Conservation (phyloP, 2,329 filamentous ascomycete genomes). For the Calonectria hongkongensis region DNA sequence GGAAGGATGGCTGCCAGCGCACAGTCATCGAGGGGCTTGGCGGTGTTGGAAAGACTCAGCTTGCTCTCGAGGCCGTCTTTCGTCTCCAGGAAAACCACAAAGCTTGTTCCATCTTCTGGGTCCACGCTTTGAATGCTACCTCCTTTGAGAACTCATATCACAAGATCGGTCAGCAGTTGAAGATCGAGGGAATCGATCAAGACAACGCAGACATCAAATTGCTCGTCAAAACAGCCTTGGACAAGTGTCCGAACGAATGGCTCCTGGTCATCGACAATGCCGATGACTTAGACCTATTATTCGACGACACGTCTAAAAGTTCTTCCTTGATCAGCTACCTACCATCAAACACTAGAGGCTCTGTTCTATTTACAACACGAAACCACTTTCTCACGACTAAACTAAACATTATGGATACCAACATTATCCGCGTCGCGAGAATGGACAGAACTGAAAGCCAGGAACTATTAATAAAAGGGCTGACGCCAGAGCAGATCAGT, state of each 20-base stretch:
- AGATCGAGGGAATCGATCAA: conserved; percentile 55
- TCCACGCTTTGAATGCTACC: conserved; percentile 55
- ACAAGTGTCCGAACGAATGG: conserved; percentile 57
- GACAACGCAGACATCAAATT: conserved; percentile 59
- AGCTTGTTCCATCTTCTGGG: conserved; percentile 64
- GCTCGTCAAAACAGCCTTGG: conserved; percentile 60
- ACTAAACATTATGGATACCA: conserved; percentile 33
- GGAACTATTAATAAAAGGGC: conserved; percentile 46
- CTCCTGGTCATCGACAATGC: conserved; percentile 68
- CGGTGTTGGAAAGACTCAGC: conserved; percentile 63
- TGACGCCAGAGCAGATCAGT: conserved; percentile 45
- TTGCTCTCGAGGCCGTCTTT: conserved; percentile 61
- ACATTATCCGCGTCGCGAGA: conserved; percentile 43
- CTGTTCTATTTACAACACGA: conserved; percentile 50
- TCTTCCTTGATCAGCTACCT: conserved; percentile 50
- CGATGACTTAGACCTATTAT: conserved; percentile 60
- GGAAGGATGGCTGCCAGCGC: conserved; percentile 22
- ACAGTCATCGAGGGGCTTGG: conserved; percentile 56
- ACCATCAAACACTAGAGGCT: conserved; percentile 47
- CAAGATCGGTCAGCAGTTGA: conserved; percentile 56
- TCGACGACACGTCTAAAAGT: conserved; percentile 44
- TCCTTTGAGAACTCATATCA: conserved; percentile 61
- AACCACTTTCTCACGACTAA: conserved; percentile 32
- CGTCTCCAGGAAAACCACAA: conserved; percentile 50
- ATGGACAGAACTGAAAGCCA: conserved; percentile 50